phyloP scores from a whole-genome alignment of 2,329 filamentous ascomycete species.

The Pseudohalonectria lignicola region DNA sequence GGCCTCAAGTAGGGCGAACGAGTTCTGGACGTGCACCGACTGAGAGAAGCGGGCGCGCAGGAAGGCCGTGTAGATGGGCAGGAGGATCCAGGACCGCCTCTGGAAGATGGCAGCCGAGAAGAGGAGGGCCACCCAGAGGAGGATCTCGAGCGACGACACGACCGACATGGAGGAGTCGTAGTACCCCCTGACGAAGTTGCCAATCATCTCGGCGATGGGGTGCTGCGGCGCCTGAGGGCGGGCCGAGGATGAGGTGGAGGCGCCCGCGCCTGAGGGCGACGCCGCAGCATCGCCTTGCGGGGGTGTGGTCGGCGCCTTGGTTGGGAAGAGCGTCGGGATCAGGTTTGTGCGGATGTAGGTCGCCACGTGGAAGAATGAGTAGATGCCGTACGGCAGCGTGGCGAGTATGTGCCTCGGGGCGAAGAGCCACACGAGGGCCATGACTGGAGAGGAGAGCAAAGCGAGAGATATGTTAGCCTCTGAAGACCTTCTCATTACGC shows the following conservation, averaged over 20 bases:
- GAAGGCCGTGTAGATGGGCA: slow-evolving; percentile 81
- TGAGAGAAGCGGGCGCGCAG: slow-evolving; percentile 82
- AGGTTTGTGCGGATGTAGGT: slow-evolving; percentile 93
- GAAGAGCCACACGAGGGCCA: slow-evolving; percentile 93
- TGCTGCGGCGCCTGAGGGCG: slow-evolving; percentile 29
- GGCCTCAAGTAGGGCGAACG: slow-evolving; percentile 61
- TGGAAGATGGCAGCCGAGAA: slow-evolving; percentile 77
- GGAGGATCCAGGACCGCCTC: slow-evolving; percentile 81
- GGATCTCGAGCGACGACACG: slow-evolving; percentile 79
- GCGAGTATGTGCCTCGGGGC: slow-evolving; percentile 82
- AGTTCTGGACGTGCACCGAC: slow-evolving; percentile 84
- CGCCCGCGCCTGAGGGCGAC: slow-evolving; percentile 41
- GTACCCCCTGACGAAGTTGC: slow-evolving; percentile 93
- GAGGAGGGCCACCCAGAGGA: slow-evolving; percentile 74
- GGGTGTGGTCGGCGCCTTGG: slow-evolving; percentile 24
- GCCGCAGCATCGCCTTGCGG: slow-evolving; percentile 26
- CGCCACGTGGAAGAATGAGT: slow-evolving; percentile 96
- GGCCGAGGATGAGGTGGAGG: slow-evolving; percentile 14
- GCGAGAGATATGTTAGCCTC: neutral
- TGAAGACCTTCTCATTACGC: neutral
- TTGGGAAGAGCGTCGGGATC: slow-evolving; percentile 73
- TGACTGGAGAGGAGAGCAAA: slow-evolving; percentile 47
- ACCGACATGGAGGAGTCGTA: slow-evolving; percentile 94
- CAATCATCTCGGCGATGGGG: slow-evolving; percentile 71
- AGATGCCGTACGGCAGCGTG: slow-evolving; percentile 87